Evolutionary conservation across 2,329 filamentous ascomycete species (phyloP).

Genomic region (Capronia epimyces): DNA sequence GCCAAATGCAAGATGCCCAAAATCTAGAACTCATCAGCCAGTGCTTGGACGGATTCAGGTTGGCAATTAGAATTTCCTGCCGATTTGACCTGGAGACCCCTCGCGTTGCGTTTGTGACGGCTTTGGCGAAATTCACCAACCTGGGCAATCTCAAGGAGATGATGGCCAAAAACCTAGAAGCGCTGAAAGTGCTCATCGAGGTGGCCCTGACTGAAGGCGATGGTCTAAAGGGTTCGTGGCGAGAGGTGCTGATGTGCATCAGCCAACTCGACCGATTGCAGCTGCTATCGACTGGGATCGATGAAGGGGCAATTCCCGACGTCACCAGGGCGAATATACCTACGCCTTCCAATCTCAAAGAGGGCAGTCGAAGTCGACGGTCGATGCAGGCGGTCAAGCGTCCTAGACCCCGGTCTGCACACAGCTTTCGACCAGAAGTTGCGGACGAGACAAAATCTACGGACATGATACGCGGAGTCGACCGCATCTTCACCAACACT

Average conservation of each 20-base stretch:
- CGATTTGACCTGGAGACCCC: slow-evolving; percentile 91
- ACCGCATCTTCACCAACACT: slow-evolving; percentile 94
- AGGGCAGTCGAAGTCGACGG: slow-evolving; percentile 56
- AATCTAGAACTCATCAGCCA: slow-evolving; percentile 87
- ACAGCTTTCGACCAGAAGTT: slow-evolving; percentile 66
- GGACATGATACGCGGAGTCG: slow-evolving; percentile 86
- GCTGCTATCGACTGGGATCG: slow-evolving; percentile 87
- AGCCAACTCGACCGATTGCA: slow-evolving; percentile 94
- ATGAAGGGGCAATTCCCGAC: slow-evolving; percentile 86
- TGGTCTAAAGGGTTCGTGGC: slow-evolving; percentile 81
- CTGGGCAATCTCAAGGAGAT: slow-evolving; percentile 94
- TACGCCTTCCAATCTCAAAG: slow-evolving; percentile 49
- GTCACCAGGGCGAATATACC: slow-evolving; percentile 76
- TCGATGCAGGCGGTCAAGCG: slow-evolving; percentile 56
- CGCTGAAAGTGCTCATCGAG: slow-evolving; percentile 83
- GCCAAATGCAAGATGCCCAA: slow-evolving; percentile 86
- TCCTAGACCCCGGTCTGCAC: slow-evolving; percentile 44
- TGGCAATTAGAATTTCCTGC: slow-evolving; percentile 89
- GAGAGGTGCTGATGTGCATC: slow-evolving; percentile 89
- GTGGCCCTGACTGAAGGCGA: slow-evolving; percentile 92
- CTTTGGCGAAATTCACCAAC: slow-evolving; percentile 88
- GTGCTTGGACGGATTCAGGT: slow-evolving; percentile 91
- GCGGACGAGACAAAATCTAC: slow-evolving; percentile 88
- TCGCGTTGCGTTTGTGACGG: slow-evolving; percentile 88
- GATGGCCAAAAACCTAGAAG: slow-evolving; percentile 92